phyloP scores from a whole-genome alignment of 139 green algal species.

The Edaphochlamys debaryana region DNA sequence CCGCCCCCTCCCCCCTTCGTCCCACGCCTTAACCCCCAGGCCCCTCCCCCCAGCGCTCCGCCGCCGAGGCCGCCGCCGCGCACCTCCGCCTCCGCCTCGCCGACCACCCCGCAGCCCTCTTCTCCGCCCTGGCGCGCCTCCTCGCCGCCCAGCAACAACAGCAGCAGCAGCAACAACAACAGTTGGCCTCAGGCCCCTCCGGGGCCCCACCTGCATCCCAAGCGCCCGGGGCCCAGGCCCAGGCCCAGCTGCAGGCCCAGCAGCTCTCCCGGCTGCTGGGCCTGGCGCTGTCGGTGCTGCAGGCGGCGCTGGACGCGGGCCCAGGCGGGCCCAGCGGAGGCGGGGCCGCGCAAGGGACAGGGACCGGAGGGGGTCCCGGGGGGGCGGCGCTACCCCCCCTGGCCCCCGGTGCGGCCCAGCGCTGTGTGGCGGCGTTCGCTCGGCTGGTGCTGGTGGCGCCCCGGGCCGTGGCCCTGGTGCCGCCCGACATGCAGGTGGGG shows the following conservation, averaged over 20 bases:
- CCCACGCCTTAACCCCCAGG: not conserved
- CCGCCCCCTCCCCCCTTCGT: too few relatives aligned
- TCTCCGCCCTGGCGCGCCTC: slow-evolving; percentile 7
- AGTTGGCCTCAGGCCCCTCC: too few relatives aligned
- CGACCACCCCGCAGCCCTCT: not conserved
- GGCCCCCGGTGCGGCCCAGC: not conserved
- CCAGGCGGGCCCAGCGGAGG: not conserved
- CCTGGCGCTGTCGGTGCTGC: slow-evolving; percentile 37
- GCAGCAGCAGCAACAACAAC: slow-evolving; percentile 10
- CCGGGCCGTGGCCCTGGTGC: slow-evolving; percentile 20
- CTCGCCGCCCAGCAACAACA: not conserved
- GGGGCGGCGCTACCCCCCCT: too few relatives aligned
- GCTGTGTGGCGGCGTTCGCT: slow-evolving; percentile 35
- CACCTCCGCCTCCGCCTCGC: slow-evolving; percentile 7
- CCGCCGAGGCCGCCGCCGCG: not conserved
- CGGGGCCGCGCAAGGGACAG: too few relatives aligned
- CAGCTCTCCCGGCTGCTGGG: slow-evolving; percentile 40
- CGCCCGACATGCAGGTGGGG: slow-evolving; percentile 38
- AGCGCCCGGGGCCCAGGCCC: not conserved
- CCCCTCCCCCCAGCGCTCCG: not conserved
- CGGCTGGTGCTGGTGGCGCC: slow-evolving; percentile 47
- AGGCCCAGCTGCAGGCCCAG: not conserved
- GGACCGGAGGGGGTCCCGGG: too few relatives aligned
- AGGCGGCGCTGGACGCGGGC: not conserved
- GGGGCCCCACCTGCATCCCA: not conserved